Evolutionary conservation across 176 grass and related monocot species (phyloP), one percentile per base, ranked within the genome.

Genomic region (Rhipidocladum racemiflorum): DNA sequence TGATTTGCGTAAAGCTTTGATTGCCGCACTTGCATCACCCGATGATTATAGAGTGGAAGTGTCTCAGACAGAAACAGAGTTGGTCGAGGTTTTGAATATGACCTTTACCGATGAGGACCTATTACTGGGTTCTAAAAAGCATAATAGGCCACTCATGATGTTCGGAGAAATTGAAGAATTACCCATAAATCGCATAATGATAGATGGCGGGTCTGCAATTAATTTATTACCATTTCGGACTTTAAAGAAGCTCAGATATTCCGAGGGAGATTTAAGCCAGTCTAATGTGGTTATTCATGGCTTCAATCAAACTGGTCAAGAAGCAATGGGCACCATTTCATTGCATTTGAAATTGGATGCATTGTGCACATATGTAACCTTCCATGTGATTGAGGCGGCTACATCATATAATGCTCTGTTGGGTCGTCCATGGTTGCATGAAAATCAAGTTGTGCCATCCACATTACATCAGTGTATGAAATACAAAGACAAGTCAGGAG

Each of bases 281-380:
- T 84, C 70, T 0, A 75, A 65, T 42, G 60, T 75, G 10, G n/a
- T 83, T 0, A 83, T 83, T 16, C 59, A 75, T 2, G 45, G 45
- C 1, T 83, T 75, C 0, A 65, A 83, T 0, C 70, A 75, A 13
- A 12, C 34, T 0, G n/a, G 70, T 1, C 43, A 75, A 0, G 45
- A 75, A 13, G 45, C 45, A 0, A 21, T 83, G 16, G 70, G 81
- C 6, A 42, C 21, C 3, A 72, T 82, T 17, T 82, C 25, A 0
- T 10, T 72, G 0, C 54, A 72, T 5, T 3, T 72, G 0, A 82
- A 61, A 7, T 24, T 82, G 12, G 40, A 72, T 6, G 36, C 9
- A 0, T 0, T 72, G 0, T 36, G 3, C 9, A 74, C 45, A 2
- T 12, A 74, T 12, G 32, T 83, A 2, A 74, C 1, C 0, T 83